A percentile compares a stretch with the other conserved stretches of the same genome.
Conservation (phyloP, 1,284 basidiomycete genomes). For the Flammula alnicola region DNA sequence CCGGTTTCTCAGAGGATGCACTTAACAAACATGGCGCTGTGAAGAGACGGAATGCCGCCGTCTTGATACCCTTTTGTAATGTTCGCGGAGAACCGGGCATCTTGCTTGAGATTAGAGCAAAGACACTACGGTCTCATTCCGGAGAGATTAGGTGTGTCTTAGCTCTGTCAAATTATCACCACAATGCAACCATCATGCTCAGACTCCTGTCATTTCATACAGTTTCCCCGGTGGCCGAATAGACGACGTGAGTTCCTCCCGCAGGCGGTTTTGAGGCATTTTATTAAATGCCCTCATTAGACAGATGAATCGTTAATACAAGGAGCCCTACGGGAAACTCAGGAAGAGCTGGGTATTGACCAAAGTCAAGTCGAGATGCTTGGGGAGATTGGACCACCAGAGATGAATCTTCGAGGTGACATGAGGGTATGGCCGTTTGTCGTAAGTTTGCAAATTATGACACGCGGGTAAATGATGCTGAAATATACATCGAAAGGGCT, state of each 20-base stretch:
- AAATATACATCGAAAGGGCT: slow-evolving; percentile 52
- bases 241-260: slow-evolving; percentile 52
- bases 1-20: slow-evolving; percentile 8
- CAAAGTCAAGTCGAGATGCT: slow-evolving; percentile 64
- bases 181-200: too few relatives aligned
- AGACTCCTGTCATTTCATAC: slow-evolving; percentile 4
- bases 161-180: too few relatives aligned
- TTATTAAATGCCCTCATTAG: slow-evolving; percentile 36
- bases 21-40: slow-evolving; percentile 6
- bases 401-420: slow-evolving; percentile 59
- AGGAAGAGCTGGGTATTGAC: slow-evolving; percentile 72
- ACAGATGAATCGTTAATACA: slow-evolving; percentile 57
- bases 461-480: neutral
- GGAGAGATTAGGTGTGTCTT: slow-evolving; percentile 77
- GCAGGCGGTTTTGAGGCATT: neutral
- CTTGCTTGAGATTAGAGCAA: slow-evolving; percentile 73
- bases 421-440: slow-evolving; percentile 76
- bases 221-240: slow-evolving; percentile 83
- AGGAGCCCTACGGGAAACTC: slow-evolving; percentile 72
- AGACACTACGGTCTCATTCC: slow-evolving; percentile 66
- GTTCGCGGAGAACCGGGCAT: slow-evolving; percentile 67
- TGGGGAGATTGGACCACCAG: slow-evolving; percentile 65
- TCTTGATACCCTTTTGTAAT: slow-evolving; percentile 78
- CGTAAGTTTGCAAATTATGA: slow-evolving; percentile 46
- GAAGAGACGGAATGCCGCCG: slow-evolving; percentile 56